Percentiles rank a stretch among this genome's conserved stretches.
Evolutionary conservation across 345 rosid genomes (phyloP).

Genomic region (Lepidium aucheri): DNA sequence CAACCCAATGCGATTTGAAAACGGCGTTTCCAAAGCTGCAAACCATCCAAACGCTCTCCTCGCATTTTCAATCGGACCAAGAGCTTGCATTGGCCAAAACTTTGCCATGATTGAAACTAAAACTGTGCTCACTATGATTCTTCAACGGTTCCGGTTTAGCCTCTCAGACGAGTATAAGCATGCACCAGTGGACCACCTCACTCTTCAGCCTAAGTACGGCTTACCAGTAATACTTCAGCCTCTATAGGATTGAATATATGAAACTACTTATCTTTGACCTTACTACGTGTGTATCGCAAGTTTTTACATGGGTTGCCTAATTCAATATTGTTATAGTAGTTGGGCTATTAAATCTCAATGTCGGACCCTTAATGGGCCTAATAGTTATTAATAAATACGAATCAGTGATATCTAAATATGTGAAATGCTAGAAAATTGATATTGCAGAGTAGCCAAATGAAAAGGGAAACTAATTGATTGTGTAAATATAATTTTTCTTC

Average conservation of each 20-base stretch:
- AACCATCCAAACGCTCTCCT: constrained; percentile 37
- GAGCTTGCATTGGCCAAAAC: constrained; percentile 51
- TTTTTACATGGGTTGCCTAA: background rate
- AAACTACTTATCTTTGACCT: background rate
- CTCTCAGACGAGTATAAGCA: constrained; percentile 34
- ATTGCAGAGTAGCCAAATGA: too few species aligned
- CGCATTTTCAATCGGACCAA: too few species aligned
- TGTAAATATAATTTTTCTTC: too few species aligned
- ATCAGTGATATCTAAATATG: too few species aligned
- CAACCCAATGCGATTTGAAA: constrained; percentile 38
- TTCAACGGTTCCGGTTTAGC: constrained; percentile 23
- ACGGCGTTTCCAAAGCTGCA: constrained; percentile 32
- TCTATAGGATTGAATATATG: background rate
- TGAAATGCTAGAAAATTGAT: too few species aligned
- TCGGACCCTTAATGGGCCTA: background rate
- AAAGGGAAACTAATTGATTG: too few species aligned
- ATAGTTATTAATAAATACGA: too few species aligned
- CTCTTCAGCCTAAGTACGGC: constrained; percentile 27
- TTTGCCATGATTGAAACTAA: constrained; percentile 39
- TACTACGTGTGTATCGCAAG: background rate
- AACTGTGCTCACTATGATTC: constrained; percentile 28
- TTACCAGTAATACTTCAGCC: constrained; percentile 30
- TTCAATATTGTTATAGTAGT: background rate
- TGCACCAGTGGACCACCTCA: constrained; percentile 21
- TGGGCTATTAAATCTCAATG: background rate